A percentile compares a stretch with the other conserved stretches of the same genome.
These are phyloP conservation scores for Colletotrichum lupini DNA, from an alignment of 2,329 filamentous ascomycete genomes.

Conservation along the genomic window DNA sequence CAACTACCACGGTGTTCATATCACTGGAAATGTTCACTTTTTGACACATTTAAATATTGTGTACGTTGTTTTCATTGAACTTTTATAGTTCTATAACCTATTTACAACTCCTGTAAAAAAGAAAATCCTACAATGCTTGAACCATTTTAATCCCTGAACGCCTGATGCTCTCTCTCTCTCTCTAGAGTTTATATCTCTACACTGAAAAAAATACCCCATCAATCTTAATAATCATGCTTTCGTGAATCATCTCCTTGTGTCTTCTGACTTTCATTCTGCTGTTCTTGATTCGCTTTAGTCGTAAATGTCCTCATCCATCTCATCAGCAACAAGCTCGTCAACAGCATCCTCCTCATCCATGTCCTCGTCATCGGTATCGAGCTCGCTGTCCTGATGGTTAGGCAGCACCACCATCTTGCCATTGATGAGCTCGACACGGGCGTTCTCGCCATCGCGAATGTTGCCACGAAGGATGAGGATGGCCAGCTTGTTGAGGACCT, in stretches of 20 bases:
- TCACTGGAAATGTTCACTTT: background rate
- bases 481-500: constrained; percentile 93
- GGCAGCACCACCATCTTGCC: constrained; percentile 84
- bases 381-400: constrained; percentile 78
- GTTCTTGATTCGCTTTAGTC: constrained; percentile 43
- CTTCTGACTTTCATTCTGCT: background rate
- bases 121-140: background rate
- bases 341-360: constrained; percentile 80
- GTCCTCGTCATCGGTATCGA: constrained; percentile 69
- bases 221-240: constrained; percentile 7
- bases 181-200: background rate
- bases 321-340: constrained; percentile 72
- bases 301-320: constrained; percentile 70
- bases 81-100: background rate
- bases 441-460: constrained; percentile 86
- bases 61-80: constrained; percentile 6
- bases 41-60: background rate
- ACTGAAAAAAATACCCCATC: background rate
- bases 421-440: constrained; percentile 81
- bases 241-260: constrained; percentile 4
- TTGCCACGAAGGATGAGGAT: constrained; percentile 89
- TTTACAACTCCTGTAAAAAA: background rate
- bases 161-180: background rate
- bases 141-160: constrained; percentile 13
- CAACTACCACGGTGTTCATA: background rate